Conservation (phyloP, 148 eudicot genomes). For the Heliosperma pusillum region DNA sequence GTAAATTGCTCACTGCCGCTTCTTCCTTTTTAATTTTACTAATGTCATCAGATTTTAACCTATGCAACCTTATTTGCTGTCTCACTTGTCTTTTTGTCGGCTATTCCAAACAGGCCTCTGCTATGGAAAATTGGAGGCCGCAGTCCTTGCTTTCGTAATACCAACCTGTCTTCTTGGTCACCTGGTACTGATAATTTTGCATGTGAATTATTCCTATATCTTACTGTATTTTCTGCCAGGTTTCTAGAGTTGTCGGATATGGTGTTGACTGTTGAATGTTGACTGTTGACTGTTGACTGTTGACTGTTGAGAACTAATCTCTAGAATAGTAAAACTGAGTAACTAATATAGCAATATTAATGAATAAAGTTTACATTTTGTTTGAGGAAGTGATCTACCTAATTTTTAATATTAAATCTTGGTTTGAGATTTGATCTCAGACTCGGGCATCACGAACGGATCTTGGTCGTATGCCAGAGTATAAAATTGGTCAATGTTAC, state of each 20-base stretch:
- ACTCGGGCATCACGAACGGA: no score
- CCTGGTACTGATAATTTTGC: constrained; percentile 48
- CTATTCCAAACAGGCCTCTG: constrained; percentile 60
- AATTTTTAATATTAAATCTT: not conserved
- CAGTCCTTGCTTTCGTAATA: constrained; percentile 69
- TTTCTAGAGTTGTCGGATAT: not conserved
- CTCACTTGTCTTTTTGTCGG: not conserved
- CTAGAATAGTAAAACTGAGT: not conserved
- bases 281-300: no score
- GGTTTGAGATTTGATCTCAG: no score
- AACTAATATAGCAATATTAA: not conserved
- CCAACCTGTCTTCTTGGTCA: constrained; percentile 83
- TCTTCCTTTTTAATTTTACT: not conserved
- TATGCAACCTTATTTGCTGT: not conserved
- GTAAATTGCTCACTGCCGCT: constrained; percentile 22
- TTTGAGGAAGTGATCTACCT: not conserved
- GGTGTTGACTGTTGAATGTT: not conserved
- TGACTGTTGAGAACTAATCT: not conserved
- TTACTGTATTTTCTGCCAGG: not conserved
- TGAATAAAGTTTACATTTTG: no score
- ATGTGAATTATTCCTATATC: not conserved
- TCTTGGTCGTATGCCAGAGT: no score
- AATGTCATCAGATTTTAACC: not conserved
- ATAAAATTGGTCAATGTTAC: no score
- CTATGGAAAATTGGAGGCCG: constrained; percentile 97